Conservation (phyloP, 139 green algal genomes). For the Trebouxia sp. region DNA sequence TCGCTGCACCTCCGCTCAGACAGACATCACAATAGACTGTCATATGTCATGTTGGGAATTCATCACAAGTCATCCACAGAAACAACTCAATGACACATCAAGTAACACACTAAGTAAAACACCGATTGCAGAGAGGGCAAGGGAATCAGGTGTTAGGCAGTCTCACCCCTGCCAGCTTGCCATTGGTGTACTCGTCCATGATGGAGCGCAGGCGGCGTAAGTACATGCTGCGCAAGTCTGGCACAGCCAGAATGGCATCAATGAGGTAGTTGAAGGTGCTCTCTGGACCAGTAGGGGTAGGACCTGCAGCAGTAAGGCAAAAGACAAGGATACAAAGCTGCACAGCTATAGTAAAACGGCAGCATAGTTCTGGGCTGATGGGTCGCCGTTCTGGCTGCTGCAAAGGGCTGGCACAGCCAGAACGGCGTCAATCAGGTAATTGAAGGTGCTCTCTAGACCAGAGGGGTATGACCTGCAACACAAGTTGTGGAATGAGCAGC, state of each 20-base stretch:
- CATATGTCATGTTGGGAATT: too few relatives aligned
- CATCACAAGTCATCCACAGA: too few relatives aligned
- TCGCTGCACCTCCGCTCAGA: too few relatives aligned
- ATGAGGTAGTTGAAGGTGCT: conserved; percentile 88
- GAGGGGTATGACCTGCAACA: conserved; percentile 4
- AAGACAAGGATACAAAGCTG: neutral
- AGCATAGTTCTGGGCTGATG: too few relatives aligned
- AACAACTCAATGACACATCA: too few relatives aligned
- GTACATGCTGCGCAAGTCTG: conserved; percentile 81
- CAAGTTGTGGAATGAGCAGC: too few relatives aligned
- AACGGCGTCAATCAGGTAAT: conserved; percentile 84
- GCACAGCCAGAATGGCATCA: conserved; percentile 73
- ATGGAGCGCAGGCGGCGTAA: conserved; percentile 79
- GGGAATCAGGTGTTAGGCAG: too few relatives aligned
- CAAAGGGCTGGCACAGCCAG: conserved; percentile 65
- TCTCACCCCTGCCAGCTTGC: conserved; percentile 35
- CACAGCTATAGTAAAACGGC: too few relatives aligned
- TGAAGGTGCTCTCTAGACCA: conserved; percentile 75
- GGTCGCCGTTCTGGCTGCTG: too few relatives aligned
- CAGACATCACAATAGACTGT: too few relatives aligned
- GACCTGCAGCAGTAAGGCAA: neutral
- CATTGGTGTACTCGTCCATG: conserved; percentile 70
- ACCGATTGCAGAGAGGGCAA: neutral
- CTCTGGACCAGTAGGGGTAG: conserved; percentile 40
- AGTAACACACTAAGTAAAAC: neutral